Conservation (phyloP, 2,329 filamentous ascomycete species). For the Xylariomycetidae sp. region DNA sequence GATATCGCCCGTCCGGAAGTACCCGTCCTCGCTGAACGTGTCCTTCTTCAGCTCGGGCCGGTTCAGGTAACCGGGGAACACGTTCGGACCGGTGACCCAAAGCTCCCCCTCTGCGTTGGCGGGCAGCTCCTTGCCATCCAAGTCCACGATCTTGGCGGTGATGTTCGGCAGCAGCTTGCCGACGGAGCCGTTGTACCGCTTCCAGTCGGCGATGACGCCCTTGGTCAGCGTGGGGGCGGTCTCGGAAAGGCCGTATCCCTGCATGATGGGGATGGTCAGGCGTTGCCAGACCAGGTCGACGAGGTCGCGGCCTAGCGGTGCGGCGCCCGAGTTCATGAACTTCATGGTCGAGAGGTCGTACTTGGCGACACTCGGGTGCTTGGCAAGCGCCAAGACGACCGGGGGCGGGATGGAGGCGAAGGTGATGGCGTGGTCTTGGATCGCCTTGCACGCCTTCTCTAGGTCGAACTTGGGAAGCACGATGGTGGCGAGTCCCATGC, state of each 20-base stretch:
- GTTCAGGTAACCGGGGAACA: slow-evolving; percentile 74
- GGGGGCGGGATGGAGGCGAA: slow-evolving; percentile 81
- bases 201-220: slow-evolving; percentile 71
- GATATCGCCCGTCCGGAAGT: slow-evolving; percentile 87
- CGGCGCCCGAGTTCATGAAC: slow-evolving; percentile 83
- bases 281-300: slow-evolving; percentile 69
- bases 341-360: slow-evolving; percentile 75
- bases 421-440: slow-evolving; percentile 70
- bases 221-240: slow-evolving; percentile 74
- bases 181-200: slow-evolving; percentile 68
- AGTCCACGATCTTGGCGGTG: slow-evolving; percentile 72
- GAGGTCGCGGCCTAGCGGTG: slow-evolving; percentile 75
- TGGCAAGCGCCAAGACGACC: slow-evolving; percentile 72
- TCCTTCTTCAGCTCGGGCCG: slow-evolving; percentile 64
- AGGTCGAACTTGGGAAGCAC: slow-evolving; percentile 79
- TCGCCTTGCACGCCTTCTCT: slow-evolving; percentile 67
- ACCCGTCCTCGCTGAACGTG: slow-evolving; percentile 70
- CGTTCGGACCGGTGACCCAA: slow-evolving; percentile 72
- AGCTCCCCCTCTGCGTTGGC: slow-evolving; percentile 62
- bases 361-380: slow-evolving; percentile 69
- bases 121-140: slow-evolving; percentile 48
- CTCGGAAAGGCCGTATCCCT: slow-evolving; percentile 87
- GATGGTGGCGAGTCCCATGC: slow-evolving; percentile 58
- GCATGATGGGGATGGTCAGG: slow-evolving; percentile 75
- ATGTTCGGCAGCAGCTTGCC: slow-evolving; percentile 74